Conservation (phyloP, 2,329 filamentous ascomycete species). For the Parasarocladium wereldwijsianum region DNA sequence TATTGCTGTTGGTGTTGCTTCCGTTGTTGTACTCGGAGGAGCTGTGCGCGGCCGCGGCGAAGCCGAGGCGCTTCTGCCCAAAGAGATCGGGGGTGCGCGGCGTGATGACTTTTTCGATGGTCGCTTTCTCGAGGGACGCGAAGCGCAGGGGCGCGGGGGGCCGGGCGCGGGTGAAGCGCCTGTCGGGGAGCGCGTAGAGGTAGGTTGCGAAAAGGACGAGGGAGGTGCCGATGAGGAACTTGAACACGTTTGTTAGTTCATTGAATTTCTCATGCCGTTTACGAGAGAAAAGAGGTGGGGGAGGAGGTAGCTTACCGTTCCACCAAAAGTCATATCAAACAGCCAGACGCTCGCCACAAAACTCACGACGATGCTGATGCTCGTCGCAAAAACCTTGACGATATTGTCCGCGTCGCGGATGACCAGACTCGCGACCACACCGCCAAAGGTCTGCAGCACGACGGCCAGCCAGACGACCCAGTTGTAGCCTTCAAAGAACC, state of each 20-base stretch:
- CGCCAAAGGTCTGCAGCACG: constrained; percentile 66
- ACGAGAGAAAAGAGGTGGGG: neutral
- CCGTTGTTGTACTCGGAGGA: too few species aligned
- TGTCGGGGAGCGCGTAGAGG: constrained; percentile 60
- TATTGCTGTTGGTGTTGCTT: too few species aligned
- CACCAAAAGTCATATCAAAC: constrained; percentile 59
- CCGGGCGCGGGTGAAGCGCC: constrained; percentile 31
- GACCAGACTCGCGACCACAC: constrained; percentile 49
- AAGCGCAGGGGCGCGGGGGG: constrained; percentile 54
- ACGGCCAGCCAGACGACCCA: constrained; percentile 81
- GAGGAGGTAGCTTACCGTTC: constrained; percentile 43
- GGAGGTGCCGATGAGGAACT: constrained; percentile 73
- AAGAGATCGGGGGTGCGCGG: constrained; percentile 10
- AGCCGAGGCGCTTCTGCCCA: too few species aligned
- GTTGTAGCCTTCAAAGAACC: constrained; percentile 93
- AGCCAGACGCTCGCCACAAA: constrained; percentile 75
- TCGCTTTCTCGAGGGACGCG: constrained; percentile 63
- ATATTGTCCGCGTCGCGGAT: constrained; percentile 47
- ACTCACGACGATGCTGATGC: constrained; percentile 79
- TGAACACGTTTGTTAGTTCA: constrained; percentile 3
- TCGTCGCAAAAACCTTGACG: constrained; percentile 85
- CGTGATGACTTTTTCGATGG: constrained; percentile 34
- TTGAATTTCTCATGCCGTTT: neutral
- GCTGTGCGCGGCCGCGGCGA: too few species aligned
- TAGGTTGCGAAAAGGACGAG: constrained; percentile 74